Conservation (phyloP, 2,329 filamentous ascomycete genomes). For the Botryotinia convoluta region DNA sequence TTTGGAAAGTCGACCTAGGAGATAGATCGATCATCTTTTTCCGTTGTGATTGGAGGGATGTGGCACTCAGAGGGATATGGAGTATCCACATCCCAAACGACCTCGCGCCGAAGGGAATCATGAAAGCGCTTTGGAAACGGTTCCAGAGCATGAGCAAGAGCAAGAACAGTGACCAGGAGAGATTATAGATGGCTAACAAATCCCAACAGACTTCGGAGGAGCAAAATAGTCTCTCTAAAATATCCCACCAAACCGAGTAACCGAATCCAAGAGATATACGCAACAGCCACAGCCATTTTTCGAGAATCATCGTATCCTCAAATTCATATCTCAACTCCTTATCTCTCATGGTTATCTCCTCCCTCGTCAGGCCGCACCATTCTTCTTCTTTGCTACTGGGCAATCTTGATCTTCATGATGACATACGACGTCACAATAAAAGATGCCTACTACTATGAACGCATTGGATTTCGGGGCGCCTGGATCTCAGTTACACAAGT, state of each 20-base stretch:
- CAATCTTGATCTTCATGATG: slow-evolving; percentile 58
- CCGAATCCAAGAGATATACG: slow-evolving; percentile 50
- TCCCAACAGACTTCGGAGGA: slow-evolving; percentile 46
- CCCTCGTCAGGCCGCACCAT: slow-evolving; percentile 57
- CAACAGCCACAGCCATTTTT: slow-evolving; percentile 55
- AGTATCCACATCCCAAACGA: background rate
- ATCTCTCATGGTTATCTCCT: slow-evolving; percentile 56
- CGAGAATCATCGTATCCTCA: slow-evolving; percentile 58
- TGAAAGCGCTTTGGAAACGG: background rate
- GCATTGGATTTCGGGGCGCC: slow-evolving; percentile 64
- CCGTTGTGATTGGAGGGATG: background rate
- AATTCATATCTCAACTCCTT: slow-evolving; percentile 46
- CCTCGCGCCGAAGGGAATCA: background rate
- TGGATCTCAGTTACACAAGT: slow-evolving; percentile 65
- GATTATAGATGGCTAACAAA: background rate
- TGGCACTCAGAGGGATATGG: background rate
- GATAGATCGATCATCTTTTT: background rate
- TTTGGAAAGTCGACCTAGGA: background rate
- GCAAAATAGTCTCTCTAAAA: slow-evolving; percentile 38
- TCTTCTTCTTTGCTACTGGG: slow-evolving; percentile 56
- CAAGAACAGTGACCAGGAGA: background rate
- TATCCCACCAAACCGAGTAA: slow-evolving; percentile 54
- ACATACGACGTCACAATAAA: slow-evolving; percentile 47
- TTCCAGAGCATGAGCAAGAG: background rate
- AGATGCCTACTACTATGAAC: slow-evolving; percentile 60